Conservation (phyloP, 2,329 filamentous ascomycete species). For the Sclerotinia borealis region DNA sequence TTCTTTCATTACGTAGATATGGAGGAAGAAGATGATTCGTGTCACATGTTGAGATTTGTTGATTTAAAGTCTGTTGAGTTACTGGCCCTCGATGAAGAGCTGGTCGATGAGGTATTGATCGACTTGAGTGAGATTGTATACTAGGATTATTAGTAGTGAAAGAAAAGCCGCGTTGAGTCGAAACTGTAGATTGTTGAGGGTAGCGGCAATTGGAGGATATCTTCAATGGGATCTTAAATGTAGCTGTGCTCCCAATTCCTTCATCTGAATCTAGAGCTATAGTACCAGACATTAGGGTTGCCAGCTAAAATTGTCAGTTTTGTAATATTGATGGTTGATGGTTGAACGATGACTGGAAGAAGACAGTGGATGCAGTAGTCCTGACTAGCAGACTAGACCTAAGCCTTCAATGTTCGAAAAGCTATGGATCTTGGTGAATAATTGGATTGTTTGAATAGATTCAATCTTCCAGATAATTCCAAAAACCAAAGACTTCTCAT, state of each 20-base stretch:
- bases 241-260: slow-evolving; percentile 20
- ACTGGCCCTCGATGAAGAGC: not conserved
- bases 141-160: not conserved
- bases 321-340: not conserved
- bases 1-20: not conserved
- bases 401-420: no score
- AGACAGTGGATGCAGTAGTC: no score
- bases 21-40: slow-evolving; percentile 7
- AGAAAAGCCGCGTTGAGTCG: not conserved
- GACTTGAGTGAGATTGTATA: not conserved
- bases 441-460: no score
- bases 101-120: not conserved
- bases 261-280: slow-evolving; percentile 19
- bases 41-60: slow-evolving; percentile 14
- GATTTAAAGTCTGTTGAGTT: slow-evolving; percentile 11
- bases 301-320: slow-evolving; percentile 16
- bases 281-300: slow-evolving; percentile 23
- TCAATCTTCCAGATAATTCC: no score
- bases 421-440: no score
- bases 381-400: no score
- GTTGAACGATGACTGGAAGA: not conserved
- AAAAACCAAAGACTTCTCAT: no score
- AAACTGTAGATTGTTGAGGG: not conserved
- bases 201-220: slow-evolving; percentile 14
- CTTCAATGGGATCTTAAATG: slow-evolving; percentile 22